phyloP scores from a whole-genome alignment of 306 rosid genomes.

The Dryas alaskensis region DNA sequence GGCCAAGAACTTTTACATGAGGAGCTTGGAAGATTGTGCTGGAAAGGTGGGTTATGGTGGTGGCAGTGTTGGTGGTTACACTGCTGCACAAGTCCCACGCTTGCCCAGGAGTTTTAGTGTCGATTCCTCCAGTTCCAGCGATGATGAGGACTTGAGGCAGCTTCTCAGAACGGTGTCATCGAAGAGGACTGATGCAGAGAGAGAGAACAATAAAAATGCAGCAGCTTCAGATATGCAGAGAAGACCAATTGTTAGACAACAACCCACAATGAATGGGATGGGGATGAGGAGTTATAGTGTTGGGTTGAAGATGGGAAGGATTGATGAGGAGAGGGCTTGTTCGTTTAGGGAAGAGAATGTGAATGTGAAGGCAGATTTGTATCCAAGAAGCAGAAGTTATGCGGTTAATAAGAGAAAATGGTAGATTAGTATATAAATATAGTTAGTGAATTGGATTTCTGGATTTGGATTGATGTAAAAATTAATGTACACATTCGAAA shows the following conservation, averaged over 20 bases:
- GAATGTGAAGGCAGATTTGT: conserved; percentile 18
- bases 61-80: neutral
- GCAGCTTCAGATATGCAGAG: conserved; percentile 10
- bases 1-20: conserved; percentile 41
- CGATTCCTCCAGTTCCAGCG: neutral
- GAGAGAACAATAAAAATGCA: neutral
- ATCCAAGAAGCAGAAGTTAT: conserved; percentile 33
- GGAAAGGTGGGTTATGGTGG: conserved; percentile 28
- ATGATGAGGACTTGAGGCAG: conserved; percentile 9
- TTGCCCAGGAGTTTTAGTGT: conserved; percentile 26
- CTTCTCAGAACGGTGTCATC: conserved; percentile 7
- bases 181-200: conserved; percentile 4
- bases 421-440: neutral
- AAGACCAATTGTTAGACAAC: conserved; percentile 11
- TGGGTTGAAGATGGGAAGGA: conserved; percentile 42
- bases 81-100: conserved; percentile 11
- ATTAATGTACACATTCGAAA: neutral
- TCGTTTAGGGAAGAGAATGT: conserved; percentile 38
- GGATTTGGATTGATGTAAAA: too few relatives aligned
- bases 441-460: neutral
- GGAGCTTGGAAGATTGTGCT: conserved; percentile 33
- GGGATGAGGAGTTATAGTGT: conserved; percentile 33
- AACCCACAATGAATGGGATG: conserved; percentile 10
- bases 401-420: conserved; percentile 12
- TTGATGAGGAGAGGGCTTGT: conserved; percentile 57